Conservation (phyloP, 2,329 filamentous ascomycete genomes). For the Colletotrichum sp. region DNA sequence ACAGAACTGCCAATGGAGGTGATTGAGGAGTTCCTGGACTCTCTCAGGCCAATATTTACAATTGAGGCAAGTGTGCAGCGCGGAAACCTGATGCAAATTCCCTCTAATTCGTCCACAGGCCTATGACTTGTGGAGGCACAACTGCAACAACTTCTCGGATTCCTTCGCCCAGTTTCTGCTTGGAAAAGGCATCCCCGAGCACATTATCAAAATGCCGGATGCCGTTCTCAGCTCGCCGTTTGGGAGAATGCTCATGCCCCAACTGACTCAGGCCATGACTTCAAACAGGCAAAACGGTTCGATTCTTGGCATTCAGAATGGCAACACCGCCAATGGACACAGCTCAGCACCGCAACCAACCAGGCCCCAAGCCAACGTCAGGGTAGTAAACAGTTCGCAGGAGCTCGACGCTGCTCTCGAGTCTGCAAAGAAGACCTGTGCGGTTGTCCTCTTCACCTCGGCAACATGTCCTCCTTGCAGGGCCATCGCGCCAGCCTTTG, state of each 20-base stretch:
- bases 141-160: slow-evolving; percentile 98
- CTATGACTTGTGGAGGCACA: slow-evolving; percentile 89
- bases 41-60: slow-evolving; percentile 82
- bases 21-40: slow-evolving; percentile 86
- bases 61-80: slow-evolving; percentile 59
- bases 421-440: slow-evolving; percentile 69
- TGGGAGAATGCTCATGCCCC: slow-evolving; percentile 85
- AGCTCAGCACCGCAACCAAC: slow-evolving; percentile 25
- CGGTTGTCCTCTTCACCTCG: slow-evolving; percentile 91
- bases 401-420: slow-evolving; percentile 67
- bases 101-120: slow-evolving; percentile 55
- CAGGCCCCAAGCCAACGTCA: slow-evolving; percentile 49
- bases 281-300: slow-evolving; percentile 55
- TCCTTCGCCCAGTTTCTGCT: slow-evolving; percentile 89
- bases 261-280: slow-evolving; percentile 60
- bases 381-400: slow-evolving; percentile 61
- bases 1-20: slow-evolving; percentile 83
- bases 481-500: slow-evolving; percentile 80
- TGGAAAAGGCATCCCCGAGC: slow-evolving; percentile 84
- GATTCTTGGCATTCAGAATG: slow-evolving; percentile 53
- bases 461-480: slow-evolving; percentile 87
- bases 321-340: slow-evolving; percentile 24
- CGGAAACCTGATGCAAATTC: neutral
- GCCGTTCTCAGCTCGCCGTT: slow-evolving; percentile 86
- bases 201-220: slow-evolving; percentile 85